Base-by-base conservation (phyloP, 1,139 yeast genomes). In the Geotrichum reessii region DNA sequence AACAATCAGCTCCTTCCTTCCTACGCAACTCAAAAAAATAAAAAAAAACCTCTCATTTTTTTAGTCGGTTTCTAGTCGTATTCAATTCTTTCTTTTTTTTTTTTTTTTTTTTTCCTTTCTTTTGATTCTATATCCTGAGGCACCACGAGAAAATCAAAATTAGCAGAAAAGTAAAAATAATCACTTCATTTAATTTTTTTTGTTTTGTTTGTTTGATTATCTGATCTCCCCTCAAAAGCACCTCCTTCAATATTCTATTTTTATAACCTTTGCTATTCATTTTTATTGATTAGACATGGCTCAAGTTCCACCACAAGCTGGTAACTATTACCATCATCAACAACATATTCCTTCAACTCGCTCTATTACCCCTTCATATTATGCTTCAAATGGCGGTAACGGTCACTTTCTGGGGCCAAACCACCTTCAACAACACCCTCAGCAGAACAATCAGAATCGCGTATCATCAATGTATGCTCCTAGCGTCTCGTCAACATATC, bases 291-390 rank as follows among this genome's bases (percentile, higher is more conserved):
- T 22, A 46, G 37, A 14, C 44, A 55, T 55, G 57, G 57, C 57
- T 24, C 57, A 55, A 48, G 31, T 44, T 12, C 57, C 57, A n/a
- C 47, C 47, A 21, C 53, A 50, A 40, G 8, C 28, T 50, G 57
- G 57, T 55, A 55, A 44, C 50, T 55, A 49, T 44, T 55, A 55
- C 57, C 57, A 55, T 21, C 27, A 50, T 46, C 53, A 50, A 37
- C 53, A 50, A 25, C 31, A 50, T 44, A 25, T 25, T 7, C 57
- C 50, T 21, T 53, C 50, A 3, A 27, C 47, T 44, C 57, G 57
- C 33, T 48, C 57, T 6, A 21, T 50, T 14, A 44, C 57, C 31
- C 51, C 57, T 14, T 42, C 53, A 14, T 55, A 50, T 33, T 55
- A 47, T 37, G 31, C 25, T 12, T 17, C 25, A 9, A 19, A 31